These are phyloP conservation scores for Epichloe elymi DNA, from an alignment of 2,329 filamentous ascomycete species.

Conservation along the genomic window DNA sequence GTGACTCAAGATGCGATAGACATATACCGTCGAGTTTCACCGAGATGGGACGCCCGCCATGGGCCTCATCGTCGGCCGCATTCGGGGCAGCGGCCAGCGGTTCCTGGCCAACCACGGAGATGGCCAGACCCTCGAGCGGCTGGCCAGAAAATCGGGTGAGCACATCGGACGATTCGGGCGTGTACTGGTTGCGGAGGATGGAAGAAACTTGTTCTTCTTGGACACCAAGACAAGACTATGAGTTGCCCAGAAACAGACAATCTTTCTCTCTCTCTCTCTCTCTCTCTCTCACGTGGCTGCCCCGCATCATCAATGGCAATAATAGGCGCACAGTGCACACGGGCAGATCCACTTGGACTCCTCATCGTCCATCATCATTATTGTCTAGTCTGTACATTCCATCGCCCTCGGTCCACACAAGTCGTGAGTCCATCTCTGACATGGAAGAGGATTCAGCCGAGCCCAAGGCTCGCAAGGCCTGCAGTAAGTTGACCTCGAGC, in stretches of 20 bases:
- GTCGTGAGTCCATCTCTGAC: neutral
- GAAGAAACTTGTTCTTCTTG: conserved; percentile 10
- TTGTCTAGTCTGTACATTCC: too few relatives aligned
- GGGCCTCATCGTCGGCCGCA: conserved; percentile 12
- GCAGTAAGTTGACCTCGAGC: neutral
- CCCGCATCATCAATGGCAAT: too few relatives aligned
- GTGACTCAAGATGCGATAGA: conserved; percentile 8
- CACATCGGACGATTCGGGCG: conserved; percentile 11
- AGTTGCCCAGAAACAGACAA: neutral
- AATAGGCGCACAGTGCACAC: too few relatives aligned
- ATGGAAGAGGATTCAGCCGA: conserved; percentile 3
- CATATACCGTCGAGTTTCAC: conserved; percentile 19
- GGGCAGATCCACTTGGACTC: too few relatives aligned
- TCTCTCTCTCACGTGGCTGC: too few relatives aligned
- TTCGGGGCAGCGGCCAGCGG: conserved; percentile 10
- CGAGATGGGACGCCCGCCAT: conserved; percentile 9
- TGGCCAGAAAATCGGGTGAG: conserved; percentile 7
- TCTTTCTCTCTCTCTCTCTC: neutral
- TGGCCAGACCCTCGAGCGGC: conserved; percentile 7
- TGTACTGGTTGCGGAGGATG: conserved; percentile 4
- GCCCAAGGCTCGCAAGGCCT: conserved; percentile 3
- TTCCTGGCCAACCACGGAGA: conserved; percentile 18
- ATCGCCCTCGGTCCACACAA: too few relatives aligned
- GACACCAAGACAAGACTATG: conserved; percentile 7
- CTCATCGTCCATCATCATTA: too few relatives aligned